phyloP scores from a whole-genome alignment of 2,329 filamentous ascomycete species.

The Colletotrichum graminicola region DNA sequence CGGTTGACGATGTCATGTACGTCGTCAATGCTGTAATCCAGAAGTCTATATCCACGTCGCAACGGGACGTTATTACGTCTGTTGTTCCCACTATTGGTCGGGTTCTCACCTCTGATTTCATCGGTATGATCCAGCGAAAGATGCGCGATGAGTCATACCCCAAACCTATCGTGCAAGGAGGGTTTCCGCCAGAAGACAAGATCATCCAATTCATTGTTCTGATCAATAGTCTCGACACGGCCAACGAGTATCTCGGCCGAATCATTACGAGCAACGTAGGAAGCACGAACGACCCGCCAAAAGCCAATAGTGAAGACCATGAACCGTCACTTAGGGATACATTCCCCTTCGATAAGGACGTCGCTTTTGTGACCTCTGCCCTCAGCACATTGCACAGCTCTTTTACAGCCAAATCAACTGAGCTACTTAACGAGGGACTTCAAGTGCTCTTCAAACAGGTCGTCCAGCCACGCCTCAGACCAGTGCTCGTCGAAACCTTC shows the following conservation, averaged over 20 bases:
- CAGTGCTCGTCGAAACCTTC: conserved; percentile 89
- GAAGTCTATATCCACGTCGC: conserved; percentile 86
- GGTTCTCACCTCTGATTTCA: conserved; percentile 88
- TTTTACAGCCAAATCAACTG: conserved; percentile 82
- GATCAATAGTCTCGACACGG: conserved; percentile 95
- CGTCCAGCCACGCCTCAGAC: conserved; percentile 84
- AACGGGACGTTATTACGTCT: conserved; percentile 80
- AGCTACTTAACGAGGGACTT: conserved; percentile 86
- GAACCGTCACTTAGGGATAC: conserved; percentile 67
- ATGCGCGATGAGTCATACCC: conserved; percentile 98
- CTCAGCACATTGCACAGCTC: conserved; percentile 77
- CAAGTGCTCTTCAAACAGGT: conserved; percentile 90
- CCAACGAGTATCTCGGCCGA: conserved; percentile 89
- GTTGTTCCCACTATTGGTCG: conserved; percentile 84
- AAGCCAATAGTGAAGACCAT: conserved; percentile 50
- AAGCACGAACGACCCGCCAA: conserved; percentile 53
- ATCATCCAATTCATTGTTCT: conserved; percentile 91
- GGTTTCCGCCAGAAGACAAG: conserved; percentile 86
- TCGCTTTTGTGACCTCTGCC: conserved; percentile 74
- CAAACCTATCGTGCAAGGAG: conserved; percentile 80
- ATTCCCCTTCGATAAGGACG: conserved; percentile 86
- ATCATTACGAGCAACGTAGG: conserved; percentile 80
- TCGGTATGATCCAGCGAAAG: conserved; percentile 96
- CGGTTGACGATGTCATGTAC: conserved; percentile 99
- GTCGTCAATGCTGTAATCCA: conserved; percentile 94